These are phyloP conservation scores for Trichoderma sp. DNA, from an alignment of 2,329 filamentous ascomycete genomes.

Conservation along the genomic window DNA sequence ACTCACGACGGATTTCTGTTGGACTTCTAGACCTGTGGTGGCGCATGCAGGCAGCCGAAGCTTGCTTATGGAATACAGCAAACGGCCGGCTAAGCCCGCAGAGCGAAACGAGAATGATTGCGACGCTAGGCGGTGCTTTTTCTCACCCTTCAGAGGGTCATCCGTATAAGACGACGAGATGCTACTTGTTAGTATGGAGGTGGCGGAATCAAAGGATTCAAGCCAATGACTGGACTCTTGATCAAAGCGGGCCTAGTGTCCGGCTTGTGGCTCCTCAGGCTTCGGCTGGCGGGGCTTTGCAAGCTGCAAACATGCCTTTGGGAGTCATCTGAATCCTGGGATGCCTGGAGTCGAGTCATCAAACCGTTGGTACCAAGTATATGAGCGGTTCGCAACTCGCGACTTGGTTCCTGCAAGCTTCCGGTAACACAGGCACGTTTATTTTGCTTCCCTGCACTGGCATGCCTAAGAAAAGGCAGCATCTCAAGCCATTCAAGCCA, in stretches of 20 bases:
- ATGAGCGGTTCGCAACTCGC: slow-evolving; percentile 17
- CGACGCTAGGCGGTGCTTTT: neutral
- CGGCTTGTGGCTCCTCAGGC: slow-evolving; percentile 11
- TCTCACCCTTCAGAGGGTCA: too few species aligned
- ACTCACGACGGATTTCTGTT: neutral
- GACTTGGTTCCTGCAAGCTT: slow-evolving; percentile 20
- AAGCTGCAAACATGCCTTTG: neutral
- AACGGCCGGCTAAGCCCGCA: neutral
- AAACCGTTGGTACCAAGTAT: neutral
- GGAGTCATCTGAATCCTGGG: neutral
- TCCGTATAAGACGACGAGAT: neutral
- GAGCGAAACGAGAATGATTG: neutral
- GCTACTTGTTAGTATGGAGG: neutral
- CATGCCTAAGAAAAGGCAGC: slow-evolving; percentile 67
- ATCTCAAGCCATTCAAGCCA: slow-evolving; percentile 59
- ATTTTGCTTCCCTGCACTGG: slow-evolving; percentile 27
- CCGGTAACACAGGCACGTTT: slow-evolving; percentile 12
- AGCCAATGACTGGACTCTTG: neutral
- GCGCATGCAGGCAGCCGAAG: slow-evolving; percentile 12
- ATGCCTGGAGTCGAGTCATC: slow-evolving; percentile 13
- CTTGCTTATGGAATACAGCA: neutral
- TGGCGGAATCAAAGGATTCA: neutral
- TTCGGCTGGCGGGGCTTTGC: neutral
- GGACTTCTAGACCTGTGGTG: slow-evolving; percentile 12
- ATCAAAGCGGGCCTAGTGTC: slow-evolving; percentile 12